Evolutionary conservation across 768 basidiomycete species (phyloP).

Genomic region (Boletellus ananas): DNA sequence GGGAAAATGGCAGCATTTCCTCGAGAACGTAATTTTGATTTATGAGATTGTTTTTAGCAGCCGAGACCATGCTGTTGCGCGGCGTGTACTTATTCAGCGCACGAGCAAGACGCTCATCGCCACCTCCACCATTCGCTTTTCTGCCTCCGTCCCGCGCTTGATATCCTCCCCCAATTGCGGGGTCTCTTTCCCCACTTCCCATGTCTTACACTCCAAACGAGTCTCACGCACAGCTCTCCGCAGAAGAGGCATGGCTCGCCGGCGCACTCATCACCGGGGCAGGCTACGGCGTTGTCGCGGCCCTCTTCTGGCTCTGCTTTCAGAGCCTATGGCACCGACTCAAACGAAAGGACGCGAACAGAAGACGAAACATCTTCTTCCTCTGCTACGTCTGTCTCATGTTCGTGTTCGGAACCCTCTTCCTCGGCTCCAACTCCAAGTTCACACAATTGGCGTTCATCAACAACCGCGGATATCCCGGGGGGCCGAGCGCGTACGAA

Average conservation of each 20-base stretch:
- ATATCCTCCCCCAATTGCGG: constrained; percentile 5
- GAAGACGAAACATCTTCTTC: constrained; percentile 18
- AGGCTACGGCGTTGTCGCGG: constrained; percentile 26
- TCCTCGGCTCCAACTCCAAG: constrained; percentile 23
- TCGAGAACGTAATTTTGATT: background rate
- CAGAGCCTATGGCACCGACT: constrained; percentile 16
- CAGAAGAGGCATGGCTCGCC: constrained; percentile 28
- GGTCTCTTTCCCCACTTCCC: constrained; percentile 2
- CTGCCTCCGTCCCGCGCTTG: background rate
- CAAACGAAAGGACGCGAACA: constrained; percentile 12
- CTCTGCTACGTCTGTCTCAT: constrained; percentile 21
- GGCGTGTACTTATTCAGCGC: background rate
- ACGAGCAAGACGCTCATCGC: background rate
- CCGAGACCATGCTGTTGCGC: background rate
- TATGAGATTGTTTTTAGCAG: background rate
- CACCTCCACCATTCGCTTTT: background rate
- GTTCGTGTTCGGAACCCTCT: constrained; percentile 25
- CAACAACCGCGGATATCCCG: constrained; percentile 24
- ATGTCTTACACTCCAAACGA: constrained; percentile 21
- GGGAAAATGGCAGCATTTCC: background rate
- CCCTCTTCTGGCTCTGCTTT: constrained; percentile 24
- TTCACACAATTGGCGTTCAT: constrained; percentile 31
- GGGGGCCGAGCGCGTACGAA: constrained; percentile 23
- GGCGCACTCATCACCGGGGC: constrained; percentile 25
- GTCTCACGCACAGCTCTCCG: constrained; percentile 12